Evolutionary conservation across 495 filamentous ascomycete genomes (phyloP), one percentile per base, ranked within the genome.

Genomic region (Neurospora sp.): DNA sequence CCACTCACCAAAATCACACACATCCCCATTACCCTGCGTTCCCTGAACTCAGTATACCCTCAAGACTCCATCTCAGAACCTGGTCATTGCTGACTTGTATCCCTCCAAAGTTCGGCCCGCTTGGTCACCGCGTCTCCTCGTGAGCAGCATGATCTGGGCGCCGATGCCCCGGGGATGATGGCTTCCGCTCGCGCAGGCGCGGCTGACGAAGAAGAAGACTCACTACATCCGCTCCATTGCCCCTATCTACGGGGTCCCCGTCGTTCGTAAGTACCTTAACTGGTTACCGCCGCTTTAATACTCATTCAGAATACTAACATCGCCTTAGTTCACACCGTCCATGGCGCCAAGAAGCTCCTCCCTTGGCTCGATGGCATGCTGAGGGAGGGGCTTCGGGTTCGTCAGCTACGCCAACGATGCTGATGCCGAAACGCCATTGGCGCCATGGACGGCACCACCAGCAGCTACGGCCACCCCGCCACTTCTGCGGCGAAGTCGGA

Each of bases 331-430:
- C 7, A 72, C 37, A 69, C 20, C 18, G 92, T 95, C 69, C 92
- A 94, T 84, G 94, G 92, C 82, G 92, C 92, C 81, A 93, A 75
- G 89, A 94, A 94, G 87, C 89, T 94, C 44, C 87, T 94, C 31
- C 92, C 92, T 69, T 97, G 94, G 94, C 83, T 97, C 76, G 94
- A 97, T 79, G 94, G 94, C 76, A 93, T 97, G 88, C 82, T 96
- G 68, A 27, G 14, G 53, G 22, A 16, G 53, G 11, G 11, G 53
- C 27, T 61, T 61, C 22, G 3, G 0, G 12, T 9, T 61, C 27
- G 53, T 61, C 22, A 12, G 53, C 14, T 31, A 61, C 7, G 2
- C 46, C 46, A 53, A 53, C 46, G 20, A 53, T 27, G 46, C 46
- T 53, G 46, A 53, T 53, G 46, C 46, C 46, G 20, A 53, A 53